Evolutionary conservation across 1,284 basidiomycete genomes (phyloP), one percentile per base, ranked within the genome.

Genomic region (Porodaedalea pini): DNA sequence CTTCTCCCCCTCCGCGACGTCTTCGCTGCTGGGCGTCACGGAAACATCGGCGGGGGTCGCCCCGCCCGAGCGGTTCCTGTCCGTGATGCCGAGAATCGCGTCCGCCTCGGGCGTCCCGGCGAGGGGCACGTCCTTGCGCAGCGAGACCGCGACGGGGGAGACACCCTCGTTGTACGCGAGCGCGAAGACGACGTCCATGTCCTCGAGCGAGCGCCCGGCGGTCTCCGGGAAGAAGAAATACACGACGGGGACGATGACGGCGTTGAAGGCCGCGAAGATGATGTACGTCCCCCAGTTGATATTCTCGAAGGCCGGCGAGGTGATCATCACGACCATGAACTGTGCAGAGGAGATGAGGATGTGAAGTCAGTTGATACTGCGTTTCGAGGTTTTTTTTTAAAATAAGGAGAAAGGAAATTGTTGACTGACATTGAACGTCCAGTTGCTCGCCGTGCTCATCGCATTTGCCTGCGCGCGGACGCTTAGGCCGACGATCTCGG

Each of bases 141-240:
- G 68, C 1, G 81, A 82, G 4, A 85, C 80, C 23, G 65, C 61
- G 15, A 84, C 81, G 0, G 82, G 81, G 0, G 80, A 83, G 17
- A 82, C 74, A 2, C 76, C 76, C 61, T 83, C 80, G 54, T 76
- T 76, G 65, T 83, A 75, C 3, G 81, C 81, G 21, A 83, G 67
- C 1, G 80, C 82, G 66, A 84, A 83, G n/a, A 84, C 69, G 47
- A 83, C 77, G 62, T 85, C 82, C 81, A 82, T 83, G 60, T 84
- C 81, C 72, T 85, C 82, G 15, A 85, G 68, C 0, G 81, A 83
- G 32, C 81, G 77, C 17, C 81, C 79, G n/a, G 80, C 77, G 2
- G 83, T 86, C 69, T 86, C 84, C n/a, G 83, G 83, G 71, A 85
- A 85, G 73, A 81, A 85, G 59, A 83, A 67, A 65, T 84, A 87